Conservation (phyloP, 2,329 filamentous ascomycete species). For the Cytospora chrysosperma region DNA sequence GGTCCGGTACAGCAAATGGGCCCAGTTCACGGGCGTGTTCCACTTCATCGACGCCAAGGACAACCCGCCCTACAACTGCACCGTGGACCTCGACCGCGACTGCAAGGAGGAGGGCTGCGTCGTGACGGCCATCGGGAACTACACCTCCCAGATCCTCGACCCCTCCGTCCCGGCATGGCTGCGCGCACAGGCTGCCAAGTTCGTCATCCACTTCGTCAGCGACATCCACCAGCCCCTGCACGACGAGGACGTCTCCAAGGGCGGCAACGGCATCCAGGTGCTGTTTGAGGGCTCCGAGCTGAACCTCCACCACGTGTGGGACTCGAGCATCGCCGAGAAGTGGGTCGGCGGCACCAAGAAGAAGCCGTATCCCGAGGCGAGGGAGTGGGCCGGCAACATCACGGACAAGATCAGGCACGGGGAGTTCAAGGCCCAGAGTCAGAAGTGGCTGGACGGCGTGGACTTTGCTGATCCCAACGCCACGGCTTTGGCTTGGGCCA, state of each 20-base stretch:
- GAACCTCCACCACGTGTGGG: conserved; percentile 75
- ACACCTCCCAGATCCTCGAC: conserved; percentile 56
- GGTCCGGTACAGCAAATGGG: conserved; percentile 63
- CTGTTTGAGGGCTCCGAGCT: conserved; percentile 54
- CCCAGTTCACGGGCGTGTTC: conserved; percentile 59
- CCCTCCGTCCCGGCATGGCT: conserved; percentile 42
- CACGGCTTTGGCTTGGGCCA: conserved; percentile 64
- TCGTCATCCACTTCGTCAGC: conserved; percentile 66
- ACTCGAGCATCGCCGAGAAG: conserved; percentile 67
- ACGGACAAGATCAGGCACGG: conserved; percentile 54
- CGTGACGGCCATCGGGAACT: conserved; percentile 59
- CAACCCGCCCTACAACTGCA: conserved; percentile 55
- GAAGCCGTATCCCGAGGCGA: conserved; percentile 49
- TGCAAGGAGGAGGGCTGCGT: conserved; percentile 63
- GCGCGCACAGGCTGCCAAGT: conserved; percentile 62
- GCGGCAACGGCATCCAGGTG: conserved; percentile 69
- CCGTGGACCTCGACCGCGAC: conserved; percentile 58
- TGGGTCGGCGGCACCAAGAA: conserved; percentile 56
- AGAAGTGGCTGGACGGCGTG: conserved; percentile 57
- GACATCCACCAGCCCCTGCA: conserved; percentile 71
- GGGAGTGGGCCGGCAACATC: conserved; percentile 57
- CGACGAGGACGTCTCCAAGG: conserved; percentile 60
- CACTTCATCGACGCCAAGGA: conserved; percentile 72
- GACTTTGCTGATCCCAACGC: conserved; percentile 52
- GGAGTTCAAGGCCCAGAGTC: conserved; percentile 50